A percentile compares a stretch with the other conserved stretches of the same genome.
phyloP scores from a whole-genome alignment of 108 stramenopile species.

The Stephanodiscus minutulus region DNA sequence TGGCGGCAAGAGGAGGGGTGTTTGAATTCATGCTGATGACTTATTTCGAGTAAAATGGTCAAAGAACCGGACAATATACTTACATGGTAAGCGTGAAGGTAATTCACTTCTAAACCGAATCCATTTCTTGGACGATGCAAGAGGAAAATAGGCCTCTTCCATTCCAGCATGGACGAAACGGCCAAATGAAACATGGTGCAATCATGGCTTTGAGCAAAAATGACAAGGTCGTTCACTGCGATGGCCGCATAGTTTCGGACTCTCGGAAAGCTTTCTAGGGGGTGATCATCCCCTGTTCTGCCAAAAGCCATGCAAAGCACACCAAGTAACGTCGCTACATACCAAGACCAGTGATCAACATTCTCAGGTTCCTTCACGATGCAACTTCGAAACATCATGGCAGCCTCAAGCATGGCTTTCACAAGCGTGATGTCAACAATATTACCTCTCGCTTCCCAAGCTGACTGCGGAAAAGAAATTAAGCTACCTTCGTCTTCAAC shows the following conservation, averaged over 20 bases:
- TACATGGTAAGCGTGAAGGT: constrained; percentile 39
- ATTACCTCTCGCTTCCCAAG: constrained; percentile 23
- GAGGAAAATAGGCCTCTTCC: constrained; percentile 27
- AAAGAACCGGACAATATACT: constrained; percentile 5
- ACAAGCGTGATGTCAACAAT: constrained; percentile 33
- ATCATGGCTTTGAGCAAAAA: constrained; percentile 18
- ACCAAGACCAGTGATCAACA: constrained; percentile 49
- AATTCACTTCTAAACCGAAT: constrained; percentile 21
- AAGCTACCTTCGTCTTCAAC: constrained; percentile 28
- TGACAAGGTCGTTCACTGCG: constrained; percentile 32
- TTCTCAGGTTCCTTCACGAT: constrained; percentile 29
- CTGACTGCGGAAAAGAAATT: constrained; percentile 18
- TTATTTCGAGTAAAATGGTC: neutral
- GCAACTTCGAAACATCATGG: constrained; percentile 26
- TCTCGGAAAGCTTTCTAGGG: constrained; percentile 16
- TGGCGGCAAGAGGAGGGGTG: neutral
- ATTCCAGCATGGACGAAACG: constrained; percentile 48
- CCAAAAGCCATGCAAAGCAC: constrained; percentile 44
- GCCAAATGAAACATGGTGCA: constrained; percentile 41
- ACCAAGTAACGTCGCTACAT: constrained; percentile 39
- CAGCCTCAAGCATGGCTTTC: constrained; percentile 26
- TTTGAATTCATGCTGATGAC: neutral
- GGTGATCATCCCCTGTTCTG: neutral
- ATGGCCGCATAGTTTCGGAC: constrained; percentile 14
- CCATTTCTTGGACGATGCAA: constrained; percentile 17